These are phyloP conservation scores for Cercospora zeina DNA, from an alignment of 2,329 filamentous ascomycete species.

Conservation along the genomic window DNA sequence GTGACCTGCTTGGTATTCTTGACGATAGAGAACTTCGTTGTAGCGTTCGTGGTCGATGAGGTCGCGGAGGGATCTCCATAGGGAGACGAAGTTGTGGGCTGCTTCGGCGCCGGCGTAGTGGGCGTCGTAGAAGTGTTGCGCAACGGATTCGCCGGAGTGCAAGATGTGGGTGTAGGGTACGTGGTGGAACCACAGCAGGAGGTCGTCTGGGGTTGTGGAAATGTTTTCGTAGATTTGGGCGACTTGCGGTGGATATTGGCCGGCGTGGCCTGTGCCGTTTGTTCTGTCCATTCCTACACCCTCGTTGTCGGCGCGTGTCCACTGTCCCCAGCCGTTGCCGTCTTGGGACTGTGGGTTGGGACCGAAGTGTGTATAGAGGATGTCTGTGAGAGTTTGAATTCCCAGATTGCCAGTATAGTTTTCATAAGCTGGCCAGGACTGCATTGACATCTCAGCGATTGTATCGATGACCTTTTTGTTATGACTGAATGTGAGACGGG, in stretches of 20 bases:
- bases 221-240: slow-evolving; percentile 60
- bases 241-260: slow-evolving; percentile 65
- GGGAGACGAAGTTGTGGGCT: slow-evolving; percentile 58
- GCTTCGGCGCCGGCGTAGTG: slow-evolving; percentile 62
- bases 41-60: slow-evolving; percentile 62
- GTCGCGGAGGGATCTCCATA: slow-evolving; percentile 58
- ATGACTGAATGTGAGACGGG: slow-evolving; percentile 63
- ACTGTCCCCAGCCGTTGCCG: slow-evolving; percentile 69
- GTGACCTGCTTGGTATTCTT: slow-evolving; percentile 68
- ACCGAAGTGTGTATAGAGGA: slow-evolving; percentile 66
- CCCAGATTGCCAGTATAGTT: slow-evolving; percentile 70
- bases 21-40: slow-evolving; percentile 59
- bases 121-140: slow-evolving; percentile 66
- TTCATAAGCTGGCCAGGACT: slow-evolving; percentile 70
- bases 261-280: slow-evolving; percentile 66
- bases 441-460: slow-evolving; percentile 64
- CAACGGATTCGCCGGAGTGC: slow-evolving; percentile 65
- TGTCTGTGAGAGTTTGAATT: slow-evolving; percentile 68
- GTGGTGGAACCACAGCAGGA: slow-evolving; percentile 74
- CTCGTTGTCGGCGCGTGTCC: slow-evolving; percentile 63
- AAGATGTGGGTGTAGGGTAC: slow-evolving; percentile 66
- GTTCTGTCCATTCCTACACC: slow-evolving; percentile 70
- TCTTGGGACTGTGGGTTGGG: slow-evolving; percentile 68
- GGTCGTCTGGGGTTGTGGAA: slow-evolving; percentile 65
- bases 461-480: slow-evolving; percentile 58